These are phyloP conservation scores for Pythium dissotocum DNA, from an alignment of 352 stramenopile genomes.

Conservation along the genomic window DNA sequence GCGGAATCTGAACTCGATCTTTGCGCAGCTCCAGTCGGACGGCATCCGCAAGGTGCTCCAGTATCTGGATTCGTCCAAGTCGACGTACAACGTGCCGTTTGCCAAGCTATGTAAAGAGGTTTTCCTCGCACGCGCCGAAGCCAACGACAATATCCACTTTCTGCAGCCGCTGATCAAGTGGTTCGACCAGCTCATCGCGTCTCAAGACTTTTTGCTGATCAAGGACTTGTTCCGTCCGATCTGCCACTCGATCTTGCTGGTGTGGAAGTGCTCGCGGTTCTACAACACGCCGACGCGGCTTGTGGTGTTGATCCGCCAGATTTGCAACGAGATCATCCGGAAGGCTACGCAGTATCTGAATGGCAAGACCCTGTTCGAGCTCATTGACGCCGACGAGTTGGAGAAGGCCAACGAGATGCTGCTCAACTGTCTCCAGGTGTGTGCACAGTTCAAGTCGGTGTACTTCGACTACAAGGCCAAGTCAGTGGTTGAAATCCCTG, in stretches of 20 bases:
- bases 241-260: slow-evolving; percentile 85
- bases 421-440: slow-evolving; percentile 72
- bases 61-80: slow-evolving; percentile 87
- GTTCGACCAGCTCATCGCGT: slow-evolving; percentile 47
- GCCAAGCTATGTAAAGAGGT: slow-evolving; percentile 92
- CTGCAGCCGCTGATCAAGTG: slow-evolving; percentile 71
- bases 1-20: slow-evolving; percentile 90
- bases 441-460: slow-evolving; percentile 88
- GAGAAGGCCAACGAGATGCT: slow-evolving; percentile 77
- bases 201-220: slow-evolving; percentile 51
- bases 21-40: slow-evolving; percentile 88
- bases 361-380: slow-evolving; percentile 75
- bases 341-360: slow-evolving; percentile 75
- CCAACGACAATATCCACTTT: slow-evolving; percentile 88
- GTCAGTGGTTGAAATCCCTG: slow-evolving; percentile 71
- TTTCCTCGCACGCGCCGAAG: slow-evolving; percentile 83
- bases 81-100: slow-evolving; percentile 92
- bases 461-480: slow-evolving; percentile 94
- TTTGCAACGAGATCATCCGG: slow-evolving; percentile 89
- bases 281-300: slow-evolving; percentile 90
- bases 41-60: slow-evolving; percentile 86
- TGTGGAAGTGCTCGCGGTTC: slow-evolving; percentile 91
- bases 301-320: slow-evolving; percentile 86
- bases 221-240: slow-evolving; percentile 82
- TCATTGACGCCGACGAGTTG: slow-evolving; percentile 76